Evolutionary conservation across 805 yeast species (phyloP).

Genomic region (Limtongia smithiae): DNA sequence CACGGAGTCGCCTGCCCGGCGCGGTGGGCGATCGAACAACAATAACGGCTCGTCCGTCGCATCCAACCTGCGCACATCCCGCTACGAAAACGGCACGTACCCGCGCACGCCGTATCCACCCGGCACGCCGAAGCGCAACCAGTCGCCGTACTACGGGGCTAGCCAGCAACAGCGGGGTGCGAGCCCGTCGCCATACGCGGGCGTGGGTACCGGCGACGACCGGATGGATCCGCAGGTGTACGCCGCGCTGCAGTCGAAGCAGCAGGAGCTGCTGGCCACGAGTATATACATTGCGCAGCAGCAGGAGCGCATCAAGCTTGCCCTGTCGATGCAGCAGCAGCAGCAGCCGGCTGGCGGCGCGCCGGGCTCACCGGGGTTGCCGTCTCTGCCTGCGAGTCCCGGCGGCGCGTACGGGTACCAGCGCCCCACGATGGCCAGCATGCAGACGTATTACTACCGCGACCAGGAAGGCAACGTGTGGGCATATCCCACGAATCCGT

Average conservation of each 20-base stretch:
- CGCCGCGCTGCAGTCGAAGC: constrained; percentile 37
- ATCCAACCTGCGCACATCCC: constrained; percentile 9
- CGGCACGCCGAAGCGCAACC: constrained; percentile 16
- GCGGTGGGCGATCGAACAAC: too few relatives aligned
- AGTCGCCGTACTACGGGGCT: constrained; percentile 11
- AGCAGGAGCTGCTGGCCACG: constrained; percentile 37
- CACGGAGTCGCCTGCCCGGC: too few relatives aligned
- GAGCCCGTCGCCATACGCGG: constrained; percentile 1
- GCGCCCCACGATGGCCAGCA: not conserved
- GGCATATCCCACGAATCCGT: too few relatives aligned
- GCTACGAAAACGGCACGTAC: not conserved
- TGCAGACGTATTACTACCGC: constrained; percentile 15
- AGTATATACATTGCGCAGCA: constrained; percentile 36
- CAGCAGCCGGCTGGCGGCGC: too few relatives aligned
- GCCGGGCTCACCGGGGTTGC: too few relatives aligned
- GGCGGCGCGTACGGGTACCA: not conserved
- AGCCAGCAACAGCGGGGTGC: not conserved
- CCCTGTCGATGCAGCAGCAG: constrained; percentile 30
- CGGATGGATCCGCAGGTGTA: constrained; percentile 29
- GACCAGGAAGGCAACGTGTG: constrained; percentile 20
- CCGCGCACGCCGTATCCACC: constrained; percentile 8
- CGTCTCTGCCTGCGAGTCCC: not conserved
- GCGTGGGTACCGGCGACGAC: constrained; percentile 8
- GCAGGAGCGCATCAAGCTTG: constrained; percentile 37
- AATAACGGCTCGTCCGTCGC: constrained; percentile 3